These are phyloP conservation scores for Corchorus capsularis DNA, from an alignment of 345 rosid genomes.

Conservation along the genomic window DNA sequence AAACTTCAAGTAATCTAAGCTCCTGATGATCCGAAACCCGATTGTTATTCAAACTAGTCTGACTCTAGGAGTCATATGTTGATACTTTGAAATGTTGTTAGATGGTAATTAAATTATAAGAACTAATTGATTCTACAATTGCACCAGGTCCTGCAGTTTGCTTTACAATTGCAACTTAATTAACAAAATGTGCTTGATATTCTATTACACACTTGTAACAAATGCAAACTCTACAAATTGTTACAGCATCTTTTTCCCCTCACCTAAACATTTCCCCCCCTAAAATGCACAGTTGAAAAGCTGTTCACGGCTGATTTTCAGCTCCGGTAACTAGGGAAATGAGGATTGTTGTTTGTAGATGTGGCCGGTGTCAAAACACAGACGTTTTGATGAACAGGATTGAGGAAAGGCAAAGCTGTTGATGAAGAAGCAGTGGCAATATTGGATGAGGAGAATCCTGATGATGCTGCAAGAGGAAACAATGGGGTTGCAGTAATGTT, in stretches of 20 bases:
- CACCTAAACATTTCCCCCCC: not conserved
- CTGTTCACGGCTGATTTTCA: not conserved
- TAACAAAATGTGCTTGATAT: not conserved
- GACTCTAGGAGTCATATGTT: not conserved
- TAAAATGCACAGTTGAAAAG: not conserved
- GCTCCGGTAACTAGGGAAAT: not conserved
- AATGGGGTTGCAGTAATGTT: slow-evolving; percentile 35
- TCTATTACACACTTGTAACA: not conserved
- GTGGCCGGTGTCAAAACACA: slow-evolving; percentile 5
- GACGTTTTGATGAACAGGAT: slow-evolving; percentile 28
- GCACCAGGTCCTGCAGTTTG: not conserved
- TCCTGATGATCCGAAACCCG: not conserved
- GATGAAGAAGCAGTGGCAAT: slow-evolving; percentile 44
- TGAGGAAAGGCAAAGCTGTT: slow-evolving; percentile 11
- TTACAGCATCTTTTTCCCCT: not conserved
- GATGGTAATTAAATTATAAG: not conserved
- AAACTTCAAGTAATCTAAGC: not conserved
- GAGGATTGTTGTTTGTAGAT: not conserved
- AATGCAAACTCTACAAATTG: not conserved
- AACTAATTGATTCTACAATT: not conserved
- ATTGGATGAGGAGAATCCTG: slow-evolving; percentile 83
- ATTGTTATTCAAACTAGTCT: not conserved
- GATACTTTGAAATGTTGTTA: not conserved
- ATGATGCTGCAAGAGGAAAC: slow-evolving; percentile 91
- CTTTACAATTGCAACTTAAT: not conserved